Evolutionary conservation across 306 rosid genomes (phyloP).

Genomic region (Inga oerstediana): DNA sequence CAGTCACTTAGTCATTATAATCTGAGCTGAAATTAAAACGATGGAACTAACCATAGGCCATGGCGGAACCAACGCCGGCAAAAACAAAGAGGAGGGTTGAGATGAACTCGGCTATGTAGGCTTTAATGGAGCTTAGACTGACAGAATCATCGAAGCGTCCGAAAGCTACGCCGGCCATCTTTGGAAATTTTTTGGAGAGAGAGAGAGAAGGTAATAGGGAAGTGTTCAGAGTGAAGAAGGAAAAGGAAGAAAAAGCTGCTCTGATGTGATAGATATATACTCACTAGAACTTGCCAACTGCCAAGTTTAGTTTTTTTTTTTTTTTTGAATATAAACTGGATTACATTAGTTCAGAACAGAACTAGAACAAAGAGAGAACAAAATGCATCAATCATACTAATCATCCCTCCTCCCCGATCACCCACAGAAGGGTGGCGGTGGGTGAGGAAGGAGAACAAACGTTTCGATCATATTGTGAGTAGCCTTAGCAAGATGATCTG

Average conservation of each 20-base stretch:
- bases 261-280: constrained; percentile 35
- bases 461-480: no score
- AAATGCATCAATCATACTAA: no score
- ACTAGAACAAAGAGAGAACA: no score
- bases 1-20: neutral
- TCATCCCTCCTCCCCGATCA: no score
- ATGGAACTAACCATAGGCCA: constrained; percentile 67
- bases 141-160: constrained; percentile 79
- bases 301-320: neutral
- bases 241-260: constrained; percentile 35
- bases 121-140: constrained; percentile 64
- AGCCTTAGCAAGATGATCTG: no score
- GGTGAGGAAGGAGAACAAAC: no score
- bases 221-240: neutral
- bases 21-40: neutral
- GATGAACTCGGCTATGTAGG: constrained; percentile 91
- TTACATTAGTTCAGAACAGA: no score
- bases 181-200: neutral
- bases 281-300: constrained; percentile 13
- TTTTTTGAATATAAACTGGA: no score
- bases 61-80: constrained; percentile 88
- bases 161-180: constrained; percentile 77
- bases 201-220: constrained; percentile 26
- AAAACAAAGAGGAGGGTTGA: constrained; percentile 89
- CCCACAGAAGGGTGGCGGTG: no score